Base-by-base conservation (phyloP, 305 asterid species). In the Fraxinus albicans region DNA sequence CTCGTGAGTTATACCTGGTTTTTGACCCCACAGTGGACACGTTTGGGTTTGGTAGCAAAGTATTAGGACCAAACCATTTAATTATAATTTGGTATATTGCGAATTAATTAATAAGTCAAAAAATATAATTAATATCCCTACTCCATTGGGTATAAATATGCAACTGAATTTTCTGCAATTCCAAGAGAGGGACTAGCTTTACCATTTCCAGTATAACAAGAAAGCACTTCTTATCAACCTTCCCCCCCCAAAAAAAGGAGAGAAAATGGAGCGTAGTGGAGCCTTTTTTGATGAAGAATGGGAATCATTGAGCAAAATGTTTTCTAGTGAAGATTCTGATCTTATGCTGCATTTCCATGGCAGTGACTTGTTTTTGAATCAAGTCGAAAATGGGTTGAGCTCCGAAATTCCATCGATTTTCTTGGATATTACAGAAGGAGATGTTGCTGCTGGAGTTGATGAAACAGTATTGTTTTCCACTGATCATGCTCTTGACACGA, bases 271-370 rank as follows among this genome's bases (percentile, higher is more conserved):
- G 84, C 65, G 86, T 47, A 19, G 84, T 77, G 92, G 89, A 82
- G 81, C 88, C 63, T 88, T 88, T 80, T 55, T 88, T 82, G 94
- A 92, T 81, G 95, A 94, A 84, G 98, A 94, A 82, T 93, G 92
- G 93, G 97, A 90, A 27, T 85, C 92, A 78, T 76, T 92, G 79
- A 88, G 89, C 92, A 90, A 82, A 80, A 80, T 93, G 83, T 92
- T 94, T 47, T 84, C 91, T 0, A 76, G 40, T 67, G 93, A 89
- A 38, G 88, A 88, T 79, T 83, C 89, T 8, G 87, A 92, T 82
- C 86, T 88, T 83, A 84, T 86, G 83, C 76, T 76, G 31, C 91
- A 86, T 36, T 78, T 53, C 36, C 78, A 53, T 58, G 78, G 75
- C 81, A 17, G 79, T 23, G 23, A 35, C 53, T 42, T 77, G 79